Conservation (phyloP, 352 stramenopile species). For the Phytophthora niederhauseri region DNA sequence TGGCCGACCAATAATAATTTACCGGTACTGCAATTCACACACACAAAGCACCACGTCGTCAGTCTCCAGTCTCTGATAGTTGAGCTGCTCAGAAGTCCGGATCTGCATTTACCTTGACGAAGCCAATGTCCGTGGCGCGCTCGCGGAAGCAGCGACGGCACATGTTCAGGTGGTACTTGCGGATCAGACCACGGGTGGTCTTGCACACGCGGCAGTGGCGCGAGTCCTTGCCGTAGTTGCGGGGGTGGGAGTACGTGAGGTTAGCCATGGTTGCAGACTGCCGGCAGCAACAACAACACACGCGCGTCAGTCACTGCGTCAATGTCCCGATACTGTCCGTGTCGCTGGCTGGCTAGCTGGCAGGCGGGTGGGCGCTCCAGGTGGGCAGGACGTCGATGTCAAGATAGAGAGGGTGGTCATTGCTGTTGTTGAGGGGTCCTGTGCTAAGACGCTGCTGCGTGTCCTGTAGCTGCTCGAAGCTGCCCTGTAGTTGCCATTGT, state of each 20-base stretch:
- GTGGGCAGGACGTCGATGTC: not conserved
- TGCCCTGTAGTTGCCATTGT: not conserved
- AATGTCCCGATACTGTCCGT: not conserved
- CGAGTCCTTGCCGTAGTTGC: slow-evolving; percentile 92
- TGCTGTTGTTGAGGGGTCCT: not conserved
- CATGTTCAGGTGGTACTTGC: slow-evolving; percentile 97
- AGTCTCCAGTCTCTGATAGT: not conserved
- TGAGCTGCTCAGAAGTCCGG: not conserved
- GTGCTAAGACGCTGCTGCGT: not conserved
- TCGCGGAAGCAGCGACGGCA: slow-evolving; percentile 97
- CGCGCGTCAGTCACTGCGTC: slow-evolving; percentile 22
- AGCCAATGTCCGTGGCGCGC: slow-evolving; percentile 95
- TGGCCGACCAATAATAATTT: slow-evolving; percentile 65
- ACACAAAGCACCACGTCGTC: not conserved
- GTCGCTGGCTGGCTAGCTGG: not conserved
- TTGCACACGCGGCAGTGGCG: slow-evolving; percentile 92
- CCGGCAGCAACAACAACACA: slow-evolving; percentile 19
- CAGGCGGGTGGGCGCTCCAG: slow-evolving; percentile 3
- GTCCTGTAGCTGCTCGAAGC: not conserved
- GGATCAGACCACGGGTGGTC: slow-evolving; percentile 93
- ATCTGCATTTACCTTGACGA: slow-evolving; percentile 87
- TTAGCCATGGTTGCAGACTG: slow-evolving; percentile 89
- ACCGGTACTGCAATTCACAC: slow-evolving; percentile 59
- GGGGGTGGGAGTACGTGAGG: slow-evolving; percentile 87
- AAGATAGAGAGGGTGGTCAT: not conserved